phyloP scores from a whole-genome alignment of 768 basidiomycete species.

The Leccinellum albellum region DNA sequence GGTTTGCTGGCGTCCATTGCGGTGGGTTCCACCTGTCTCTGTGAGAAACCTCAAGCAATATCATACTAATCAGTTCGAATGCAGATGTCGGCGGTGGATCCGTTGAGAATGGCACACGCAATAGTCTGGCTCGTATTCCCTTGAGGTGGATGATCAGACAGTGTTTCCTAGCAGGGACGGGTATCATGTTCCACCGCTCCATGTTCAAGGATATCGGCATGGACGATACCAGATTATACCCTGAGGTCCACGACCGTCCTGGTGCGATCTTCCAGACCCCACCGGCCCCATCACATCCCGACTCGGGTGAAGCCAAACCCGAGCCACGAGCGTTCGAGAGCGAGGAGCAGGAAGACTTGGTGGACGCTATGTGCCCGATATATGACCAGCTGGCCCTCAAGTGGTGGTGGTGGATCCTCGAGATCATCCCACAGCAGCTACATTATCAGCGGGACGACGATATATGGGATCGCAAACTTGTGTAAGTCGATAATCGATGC shows the following conservation, averaged over 20 bases:
- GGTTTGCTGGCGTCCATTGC: slow-evolving; percentile 75
- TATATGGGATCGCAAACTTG: slow-evolving; percentile 9
- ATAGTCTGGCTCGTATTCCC: slow-evolving; percentile 65
- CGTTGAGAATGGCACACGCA: slow-evolving; percentile 50
- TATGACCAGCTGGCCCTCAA: slow-evolving; percentile 56
- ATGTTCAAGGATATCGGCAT: slow-evolving; percentile 43
- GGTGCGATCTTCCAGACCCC: slow-evolving; percentile 32
- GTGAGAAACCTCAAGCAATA: neutral
- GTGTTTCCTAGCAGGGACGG: slow-evolving; percentile 51
- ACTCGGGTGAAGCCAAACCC: slow-evolving; percentile 7
- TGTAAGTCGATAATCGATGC: slow-evolving; percentile 12
- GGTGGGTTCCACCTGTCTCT: slow-evolving; percentile 39
- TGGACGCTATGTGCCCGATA: slow-evolving; percentile 48
- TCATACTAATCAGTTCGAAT: neutral
- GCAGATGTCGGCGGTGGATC: slow-evolving; percentile 78
- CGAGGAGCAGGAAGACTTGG: slow-evolving; percentile 63
- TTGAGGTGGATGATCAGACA: slow-evolving; percentile 78
- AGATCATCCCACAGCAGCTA: slow-evolving; percentile 42
- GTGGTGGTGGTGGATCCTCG: slow-evolving; percentile 64
- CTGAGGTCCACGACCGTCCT: slow-evolving; percentile 39
- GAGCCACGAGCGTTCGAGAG: slow-evolving; percentile 24
- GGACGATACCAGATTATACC: slow-evolving; percentile 46
- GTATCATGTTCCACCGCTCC: slow-evolving; percentile 54
- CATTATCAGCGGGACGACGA: slow-evolving; percentile 26
- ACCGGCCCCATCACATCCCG: slow-evolving; percentile 8